Evolutionary conservation across 2,329 filamentous ascomycete genomes (phyloP).

Genomic region (Colletotrichum zoysiae): DNA sequence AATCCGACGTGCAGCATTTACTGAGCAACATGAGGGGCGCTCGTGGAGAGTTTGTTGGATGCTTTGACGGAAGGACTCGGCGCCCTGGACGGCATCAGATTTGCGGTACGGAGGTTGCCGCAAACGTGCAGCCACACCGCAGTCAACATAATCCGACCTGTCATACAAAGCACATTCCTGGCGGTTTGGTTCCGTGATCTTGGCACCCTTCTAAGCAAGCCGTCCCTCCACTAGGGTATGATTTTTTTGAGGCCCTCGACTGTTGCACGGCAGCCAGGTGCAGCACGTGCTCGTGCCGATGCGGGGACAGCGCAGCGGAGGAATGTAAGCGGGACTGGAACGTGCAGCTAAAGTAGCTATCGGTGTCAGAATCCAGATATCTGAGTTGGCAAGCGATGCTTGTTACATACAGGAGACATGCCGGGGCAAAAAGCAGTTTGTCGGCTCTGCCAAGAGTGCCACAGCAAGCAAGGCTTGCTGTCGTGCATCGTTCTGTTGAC

Average conservation of each 20-base stretch:
- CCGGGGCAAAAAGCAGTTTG: neutral
- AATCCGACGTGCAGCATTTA: conserved; percentile 12
- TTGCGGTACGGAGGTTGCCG: neutral
- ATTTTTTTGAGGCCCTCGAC: conserved; percentile 32
- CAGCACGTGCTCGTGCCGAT: conserved; percentile 25
- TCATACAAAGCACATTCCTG: conserved; percentile 5
- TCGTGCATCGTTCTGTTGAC: neutral
- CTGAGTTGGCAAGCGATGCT: neutral
- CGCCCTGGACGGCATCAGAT: neutral
- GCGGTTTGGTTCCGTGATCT: neutral
- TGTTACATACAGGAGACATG: conserved; percentile 4
- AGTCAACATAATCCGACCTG: neutral
- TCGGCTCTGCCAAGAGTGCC: neutral
- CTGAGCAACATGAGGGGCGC: conserved; percentile 7
- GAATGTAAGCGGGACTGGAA: conserved; percentile 10
- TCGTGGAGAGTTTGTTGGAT: neutral
- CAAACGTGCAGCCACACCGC: neutral
- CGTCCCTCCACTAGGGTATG: neutral
- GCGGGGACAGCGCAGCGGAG: conserved; percentile 25
- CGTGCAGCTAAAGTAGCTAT: neutral
- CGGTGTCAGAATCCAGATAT: conserved; percentile 6
- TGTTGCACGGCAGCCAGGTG: conserved; percentile 32
- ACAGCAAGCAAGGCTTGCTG: conserved; percentile 5
- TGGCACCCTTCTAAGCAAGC: conserved; percentile 15
- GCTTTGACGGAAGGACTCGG: neutral